Evolutionary conservation across 495 filamentous ascomycete species (phyloP), one percentile per base, ranked within the genome.

Genomic region (Sabuloglossum arenarium): DNA sequence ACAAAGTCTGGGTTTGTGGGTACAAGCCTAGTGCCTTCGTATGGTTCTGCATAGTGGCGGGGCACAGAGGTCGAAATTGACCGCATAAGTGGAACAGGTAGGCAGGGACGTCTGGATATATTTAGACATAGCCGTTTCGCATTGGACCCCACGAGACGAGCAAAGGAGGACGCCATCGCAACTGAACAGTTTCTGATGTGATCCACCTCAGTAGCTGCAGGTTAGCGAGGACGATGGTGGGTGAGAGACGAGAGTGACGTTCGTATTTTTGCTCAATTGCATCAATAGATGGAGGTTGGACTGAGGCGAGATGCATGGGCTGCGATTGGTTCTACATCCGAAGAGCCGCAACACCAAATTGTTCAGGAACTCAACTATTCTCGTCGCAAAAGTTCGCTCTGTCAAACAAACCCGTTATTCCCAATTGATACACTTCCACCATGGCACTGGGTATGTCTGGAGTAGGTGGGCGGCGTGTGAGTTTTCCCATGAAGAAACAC

Each of bases 51-150:
- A 21, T 43, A 43, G 59, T 72, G 75, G 59, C 81, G 81, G 60
- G 81, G 71, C 39, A 75, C 69, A 27, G 85, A 75, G 61, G 78
- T 76, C 61, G 85, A 78, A 69, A 94, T 79, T 61, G 79, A 76
- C 61, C 86, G 79, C 58, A 69, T 67, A 19, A 50, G 25, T 45
- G 31, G 32, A n/a, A 28, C 14, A 28, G 31, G 25, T 19, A 27
- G 28, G 25, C 16, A 55, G 50, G 52, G 49, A 54, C 56, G 31
- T 56, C 57, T 39, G 45, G 57, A 14, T 54, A 54, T 42, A 6
- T 45, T 73, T 61, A 76, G 69, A 62, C 73, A 80, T 56, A 85
- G 75, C 64, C 78, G 78, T 72, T 80, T 81, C 65, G 76, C 73
- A 66, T 75, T 73, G 70, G 73, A 74, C 67, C 75, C 69, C 66